A percentile compares a stretch with the other conserved stretches of the same genome.
Evolutionary conservation across 306 rosid genomes (phyloP).

Genomic region (Gillenia trifoliata): DNA sequence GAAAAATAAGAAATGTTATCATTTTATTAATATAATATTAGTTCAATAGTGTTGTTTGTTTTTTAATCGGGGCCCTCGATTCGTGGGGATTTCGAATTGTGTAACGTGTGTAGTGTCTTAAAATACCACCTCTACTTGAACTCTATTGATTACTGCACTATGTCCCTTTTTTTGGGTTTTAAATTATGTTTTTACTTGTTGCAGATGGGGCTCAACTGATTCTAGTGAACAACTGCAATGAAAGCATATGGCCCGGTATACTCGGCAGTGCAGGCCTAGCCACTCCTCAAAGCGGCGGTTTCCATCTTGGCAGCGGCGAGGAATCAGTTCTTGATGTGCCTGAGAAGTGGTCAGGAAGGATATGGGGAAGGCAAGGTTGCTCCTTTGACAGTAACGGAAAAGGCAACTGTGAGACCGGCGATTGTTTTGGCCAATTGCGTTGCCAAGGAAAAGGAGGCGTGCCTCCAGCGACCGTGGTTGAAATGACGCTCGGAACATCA

Average conservation of each 20-base stretch:
- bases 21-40: too few relatives aligned
- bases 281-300: constrained; percentile 76
- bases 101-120: background rate
- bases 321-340: constrained; percentile 58
- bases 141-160: background rate
- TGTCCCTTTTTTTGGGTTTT: background rate
- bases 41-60: background rate
- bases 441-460: constrained; percentile 62
- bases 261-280: constrained; percentile 71
- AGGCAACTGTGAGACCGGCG: constrained; percentile 74
- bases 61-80: background rate
- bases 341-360: constrained; percentile 91
- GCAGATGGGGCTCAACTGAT: constrained; percentile 87
- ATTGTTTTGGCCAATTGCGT: constrained; percentile 56
- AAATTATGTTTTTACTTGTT: background rate
- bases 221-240: constrained; percentile 77
- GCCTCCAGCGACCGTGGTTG: constrained; percentile 93
- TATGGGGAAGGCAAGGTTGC: constrained; percentile 96
- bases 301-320: constrained; percentile 75
- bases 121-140: background rate
- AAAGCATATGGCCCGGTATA: constrained; percentile 93
- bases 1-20: too few relatives aligned
- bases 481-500: constrained; percentile 93
- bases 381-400: constrained; percentile 52
- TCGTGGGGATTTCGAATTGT: background rate